These are phyloP conservation scores for Trichaptum fuscoviolaceum DNA, from an alignment of 768 basidiomycete species.

Conservation along the genomic window DNA sequence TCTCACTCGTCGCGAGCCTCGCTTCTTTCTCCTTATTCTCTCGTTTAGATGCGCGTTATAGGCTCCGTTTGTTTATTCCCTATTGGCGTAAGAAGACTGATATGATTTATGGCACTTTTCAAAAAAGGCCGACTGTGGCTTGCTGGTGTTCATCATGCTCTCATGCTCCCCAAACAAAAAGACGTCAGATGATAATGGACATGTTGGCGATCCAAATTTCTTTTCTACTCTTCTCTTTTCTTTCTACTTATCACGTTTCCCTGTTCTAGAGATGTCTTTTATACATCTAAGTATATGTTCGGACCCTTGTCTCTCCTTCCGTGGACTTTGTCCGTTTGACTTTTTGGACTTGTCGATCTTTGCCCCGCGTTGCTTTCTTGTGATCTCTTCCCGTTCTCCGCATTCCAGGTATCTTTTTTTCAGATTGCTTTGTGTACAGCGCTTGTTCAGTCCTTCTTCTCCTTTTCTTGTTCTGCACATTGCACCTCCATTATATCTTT, in stretches of 20 bases:
- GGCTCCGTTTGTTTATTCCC: background rate
- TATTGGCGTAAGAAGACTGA: slow-evolving; percentile 1
- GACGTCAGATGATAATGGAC: background rate
- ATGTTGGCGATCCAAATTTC: background rate
- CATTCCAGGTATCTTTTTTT: background rate
- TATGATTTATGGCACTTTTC: background rate
- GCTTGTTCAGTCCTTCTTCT: background rate
- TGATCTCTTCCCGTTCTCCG: background rate
- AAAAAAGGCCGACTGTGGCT: background rate
- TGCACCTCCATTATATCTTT: slow-evolving; percentile 1
- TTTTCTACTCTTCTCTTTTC: background rate
- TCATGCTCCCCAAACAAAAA: background rate
- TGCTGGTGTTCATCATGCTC: background rate
- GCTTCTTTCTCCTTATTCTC: background rate
- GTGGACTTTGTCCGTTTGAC: background rate
- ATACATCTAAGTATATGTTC: background rate
- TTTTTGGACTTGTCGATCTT: slow-evolving; percentile 4
- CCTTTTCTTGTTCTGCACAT: slow-evolving; percentile 3
- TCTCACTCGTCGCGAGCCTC: background rate
- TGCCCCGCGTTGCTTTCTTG: background rate
- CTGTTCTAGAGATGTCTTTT: background rate
- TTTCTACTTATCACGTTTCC: background rate
- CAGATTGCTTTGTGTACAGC: background rate
- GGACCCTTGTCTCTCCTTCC: background rate
- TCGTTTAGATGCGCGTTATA: slow-evolving; percentile 1